phyloP scores from a whole-genome alignment of 176 grass and related monocot species.

The Avena insularis region DNA sequence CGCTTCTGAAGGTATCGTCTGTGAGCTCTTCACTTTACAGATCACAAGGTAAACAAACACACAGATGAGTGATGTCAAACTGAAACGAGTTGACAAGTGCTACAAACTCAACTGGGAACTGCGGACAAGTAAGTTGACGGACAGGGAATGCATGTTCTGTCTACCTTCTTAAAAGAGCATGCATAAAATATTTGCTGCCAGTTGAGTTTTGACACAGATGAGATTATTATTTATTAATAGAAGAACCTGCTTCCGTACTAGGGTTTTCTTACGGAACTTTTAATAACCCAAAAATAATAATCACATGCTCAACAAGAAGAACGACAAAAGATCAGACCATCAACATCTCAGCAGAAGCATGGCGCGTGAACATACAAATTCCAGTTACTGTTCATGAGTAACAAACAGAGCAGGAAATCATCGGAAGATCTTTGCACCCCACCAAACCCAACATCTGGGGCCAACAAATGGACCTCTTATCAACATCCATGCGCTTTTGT shows the following conservation, averaged over 20 bases:
- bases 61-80: slow-evolving; percentile 26
- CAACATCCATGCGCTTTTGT: slow-evolving; percentile 27
- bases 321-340: slow-evolving; percentile 28
- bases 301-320: slow-evolving; percentile 11
- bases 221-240: slow-evolving; percentile 8
- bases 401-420: slow-evolving; percentile 35
- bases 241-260: slow-evolving; percentile 2
- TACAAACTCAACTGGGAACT: neutral
- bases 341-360: slow-evolving; percentile 11
- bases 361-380: neutral
- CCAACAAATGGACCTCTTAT: slow-evolving; percentile 35
- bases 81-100: slow-evolving; percentile 1
- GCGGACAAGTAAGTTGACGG: neutral
- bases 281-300: neutral
- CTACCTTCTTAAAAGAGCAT: slow-evolving; percentile 12
- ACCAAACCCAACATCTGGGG: slow-evolving; percentile 36
- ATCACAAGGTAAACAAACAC: slow-evolving; percentile 37
- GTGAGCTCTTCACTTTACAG: slow-evolving; percentile 64
- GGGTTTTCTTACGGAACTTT: neutral
- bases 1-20: slow-evolving; percentile 67
- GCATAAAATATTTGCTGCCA: neutral
- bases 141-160: neutral
- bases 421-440: slow-evolving; percentile 26
- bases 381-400: neutral
- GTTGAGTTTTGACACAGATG: neutral